Evolutionary conservation across 495 filamentous ascomycete species (phyloP), one percentile per base, ranked within the genome.

Genomic region (Filosporella fistucella): DNA sequence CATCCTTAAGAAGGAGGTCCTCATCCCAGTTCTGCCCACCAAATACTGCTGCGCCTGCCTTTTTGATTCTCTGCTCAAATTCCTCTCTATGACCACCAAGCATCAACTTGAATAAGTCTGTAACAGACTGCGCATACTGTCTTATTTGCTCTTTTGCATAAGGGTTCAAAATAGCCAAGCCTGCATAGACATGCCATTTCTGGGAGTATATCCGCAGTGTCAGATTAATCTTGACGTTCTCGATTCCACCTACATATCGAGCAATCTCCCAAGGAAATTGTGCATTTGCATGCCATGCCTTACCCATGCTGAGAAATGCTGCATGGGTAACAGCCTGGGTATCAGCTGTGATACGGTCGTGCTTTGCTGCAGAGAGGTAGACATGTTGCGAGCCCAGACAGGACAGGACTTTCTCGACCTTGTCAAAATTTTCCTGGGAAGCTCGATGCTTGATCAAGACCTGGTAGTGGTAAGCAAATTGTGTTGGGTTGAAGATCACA

Each of bases 171-270:
- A 98, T 98, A 5, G 94, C 93, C 6, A 98, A 82, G 3, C 93
- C 93, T 25, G 93, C 93, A 64, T 98, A 98, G 45, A 98, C 93
- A 66, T 98, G 93, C 93, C 93, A 98, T 65, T 96, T 97, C 64
- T 95, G 94, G 48, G 86, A 83, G 69, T 96, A 98, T 65, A 98
- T 98, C 56, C 93, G 88, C 51, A 98, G 68, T 30, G 89, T 97
- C 51, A 96, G 80, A 66, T 98, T 98, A 67, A 96, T 96, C 70
- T 98, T 98, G 61, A 97, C 89, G 66, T 98, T 98, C 69, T 98
- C 93, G 61, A 98, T 96, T 20, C 94, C 93, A 42, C 93, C 91
- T 3, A 95, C 77, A 70, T 96, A 98, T 48, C 91, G 88, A 6
- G 81, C 77, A 36, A 87, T 81, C 55, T 98, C 93, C 93, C 93